Conservation (phyloP, 345 rosid species). For the Acer negundo region DNA sequence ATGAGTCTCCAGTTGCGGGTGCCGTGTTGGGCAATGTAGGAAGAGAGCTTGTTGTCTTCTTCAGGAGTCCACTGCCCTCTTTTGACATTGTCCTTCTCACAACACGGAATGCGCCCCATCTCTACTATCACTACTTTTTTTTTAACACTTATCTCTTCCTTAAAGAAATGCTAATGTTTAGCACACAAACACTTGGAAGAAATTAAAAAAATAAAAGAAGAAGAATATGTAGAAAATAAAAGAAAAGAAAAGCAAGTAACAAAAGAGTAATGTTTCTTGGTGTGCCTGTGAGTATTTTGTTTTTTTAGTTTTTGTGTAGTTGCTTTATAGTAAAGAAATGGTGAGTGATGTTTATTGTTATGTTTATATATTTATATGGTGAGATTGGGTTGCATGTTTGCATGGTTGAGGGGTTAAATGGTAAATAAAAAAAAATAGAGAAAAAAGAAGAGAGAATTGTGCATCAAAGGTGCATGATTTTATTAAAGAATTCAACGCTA, state of each 20-base stretch:
- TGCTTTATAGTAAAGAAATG: slow-evolving; percentile 8
- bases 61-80: slow-evolving; percentile 99
- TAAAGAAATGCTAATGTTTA: not conserved
- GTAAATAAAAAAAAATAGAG: not conserved
- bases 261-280: slow-evolving; percentile 1
- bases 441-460: not conserved
- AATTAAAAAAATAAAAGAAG: not conserved
- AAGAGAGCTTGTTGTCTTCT: slow-evolving; percentile 93
- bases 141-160: not conserved
- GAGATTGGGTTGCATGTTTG: slow-evolving; percentile 3
- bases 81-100: slow-evolving; percentile 91
- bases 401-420: slow-evolving; percentile 9
- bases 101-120: slow-evolving; percentile 95
- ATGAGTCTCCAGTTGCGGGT: slow-evolving; percentile 96
- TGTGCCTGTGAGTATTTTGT: not conserved
- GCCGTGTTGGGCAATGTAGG: slow-evolving; percentile 90
- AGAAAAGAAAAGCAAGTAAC: no score
- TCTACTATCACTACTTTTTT: not conserved
- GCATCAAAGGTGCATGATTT: slow-evolving; percentile 81
- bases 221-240: no score
- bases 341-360: slow-evolving; percentile 18
- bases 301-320: not conserved
- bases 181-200: not conserved
- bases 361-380: slow-evolving; percentile 28
- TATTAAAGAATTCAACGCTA: slow-evolving; percentile 95